A percentile compares a stretch with the other conserved stretches of the same genome.
These are phyloP conservation scores for Saturnispora zaruensis DNA, from an alignment of 805 yeast species.

Conservation along the genomic window DNA sequence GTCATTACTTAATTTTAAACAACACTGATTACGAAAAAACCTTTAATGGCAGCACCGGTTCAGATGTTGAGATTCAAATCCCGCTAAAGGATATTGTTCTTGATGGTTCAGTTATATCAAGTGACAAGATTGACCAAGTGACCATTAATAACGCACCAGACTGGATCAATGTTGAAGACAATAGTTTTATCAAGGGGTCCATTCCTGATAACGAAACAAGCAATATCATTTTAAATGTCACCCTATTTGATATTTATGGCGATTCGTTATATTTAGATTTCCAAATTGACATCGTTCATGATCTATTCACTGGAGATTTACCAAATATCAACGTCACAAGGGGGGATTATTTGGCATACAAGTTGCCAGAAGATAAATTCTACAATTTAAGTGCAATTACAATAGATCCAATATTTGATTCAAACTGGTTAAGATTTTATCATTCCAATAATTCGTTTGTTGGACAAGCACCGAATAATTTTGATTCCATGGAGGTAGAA, in stretches of 20 bases:
- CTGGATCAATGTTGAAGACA: conserved; percentile 41
- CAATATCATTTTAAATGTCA: conserved; percentile 39
- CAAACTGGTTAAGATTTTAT: conserved; percentile 62
- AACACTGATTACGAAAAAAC: conserved; percentile 35
- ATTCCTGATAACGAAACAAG: conserved; percentile 42
- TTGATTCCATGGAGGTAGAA: conserved; percentile 33
- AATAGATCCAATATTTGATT: conserved; percentile 36
- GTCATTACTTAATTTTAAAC: conserved; percentile 70
- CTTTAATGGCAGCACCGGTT: conserved; percentile 58
- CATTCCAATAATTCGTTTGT: conserved; percentile 50
- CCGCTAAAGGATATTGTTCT: conserved; percentile 58
- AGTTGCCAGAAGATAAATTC: conserved; percentile 46
- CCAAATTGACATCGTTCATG: conserved; percentile 41
- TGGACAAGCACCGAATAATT: conserved; percentile 56
- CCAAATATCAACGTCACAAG: conserved; percentile 61
- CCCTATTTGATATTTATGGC: conserved; percentile 49
- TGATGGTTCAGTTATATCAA: conserved; percentile 46
- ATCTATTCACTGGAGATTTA: conserved; percentile 47
- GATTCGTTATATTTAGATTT: conserved; percentile 54
- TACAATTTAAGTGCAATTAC: conserved; percentile 44
- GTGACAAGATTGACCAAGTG: conserved; percentile 48
- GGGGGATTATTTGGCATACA: conserved; percentile 50
- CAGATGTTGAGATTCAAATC: conserved; percentile 42
- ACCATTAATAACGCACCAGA: conserved; percentile 45
- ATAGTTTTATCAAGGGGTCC: conserved; percentile 41